Percentiles rank a stretch among this genome's conserved stretches.
These are phyloP conservation scores for Bolboschoenoplectus hybrid DNA, from an alignment of 202 grass and related monocot genomes.

Conservation along the genomic window DNA sequence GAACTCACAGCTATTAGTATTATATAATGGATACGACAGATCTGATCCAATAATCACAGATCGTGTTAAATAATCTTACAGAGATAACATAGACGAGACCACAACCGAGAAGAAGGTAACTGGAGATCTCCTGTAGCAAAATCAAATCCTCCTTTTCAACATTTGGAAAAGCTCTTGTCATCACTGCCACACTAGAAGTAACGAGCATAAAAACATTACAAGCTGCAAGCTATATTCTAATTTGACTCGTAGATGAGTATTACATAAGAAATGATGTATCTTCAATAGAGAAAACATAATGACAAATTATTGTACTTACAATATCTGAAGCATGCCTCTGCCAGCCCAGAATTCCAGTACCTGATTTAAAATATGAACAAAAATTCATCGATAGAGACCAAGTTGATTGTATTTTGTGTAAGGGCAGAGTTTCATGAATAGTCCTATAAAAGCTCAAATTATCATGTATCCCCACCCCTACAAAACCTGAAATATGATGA, in stretches of 20 bases:
- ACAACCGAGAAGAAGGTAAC: constrained; percentile 90
- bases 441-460: constrained; percentile 4
- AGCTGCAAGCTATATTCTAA: background rate
- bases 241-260: background rate
- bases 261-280: background rate
- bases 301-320: constrained; percentile 56
- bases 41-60: constrained; percentile 10
- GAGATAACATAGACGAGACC: constrained; percentile 76
- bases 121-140: constrained; percentile 87
- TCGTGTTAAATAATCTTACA: constrained; percentile 48
- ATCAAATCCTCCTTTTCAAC: constrained; percentile 56
- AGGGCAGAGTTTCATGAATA: background rate
- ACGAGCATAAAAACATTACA: constrained; percentile 1
- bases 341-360: constrained; percentile 82
- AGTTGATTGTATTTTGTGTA: background rate
- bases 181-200: constrained; percentile 78
- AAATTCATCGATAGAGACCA: background rate
- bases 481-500: background rate
- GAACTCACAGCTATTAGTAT: constrained; percentile 43
- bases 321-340: constrained; percentile 95
- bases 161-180: constrained; percentile 87
- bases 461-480: background rate
- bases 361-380: constrained; percentile 40
- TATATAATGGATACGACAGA: constrained; percentile 13
- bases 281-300: constrained; percentile 17